These are phyloP conservation scores for Saccharum officinarum DNA, from an alignment of 176 grass and related monocot genomes.

Conservation along the genomic window DNA sequence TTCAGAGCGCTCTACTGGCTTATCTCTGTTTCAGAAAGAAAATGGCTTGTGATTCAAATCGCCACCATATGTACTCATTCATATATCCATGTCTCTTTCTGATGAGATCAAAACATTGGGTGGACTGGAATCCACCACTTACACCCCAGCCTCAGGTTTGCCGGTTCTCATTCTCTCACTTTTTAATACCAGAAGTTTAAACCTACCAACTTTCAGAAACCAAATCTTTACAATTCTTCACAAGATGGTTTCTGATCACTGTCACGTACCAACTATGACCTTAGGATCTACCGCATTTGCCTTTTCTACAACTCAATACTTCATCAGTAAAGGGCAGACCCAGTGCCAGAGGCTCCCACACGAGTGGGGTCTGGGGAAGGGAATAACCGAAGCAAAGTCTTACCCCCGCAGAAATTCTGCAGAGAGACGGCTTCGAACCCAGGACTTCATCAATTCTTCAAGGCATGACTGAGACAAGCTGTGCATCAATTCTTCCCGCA, in stretches of 20 bases:
- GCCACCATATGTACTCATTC: conserved; percentile 22
- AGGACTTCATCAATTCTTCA: conserved; percentile 41
- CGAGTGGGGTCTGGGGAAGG: no score
- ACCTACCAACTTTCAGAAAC: conserved; percentile 4
- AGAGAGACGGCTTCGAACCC: no score
- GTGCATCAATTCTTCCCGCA: conserved; percentile 30
- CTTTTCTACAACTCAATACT: conserved; percentile 1
- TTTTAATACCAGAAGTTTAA: neutral
- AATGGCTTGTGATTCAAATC: neutral
- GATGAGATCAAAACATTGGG: neutral
- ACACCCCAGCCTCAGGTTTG: neutral
- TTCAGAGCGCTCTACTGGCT: neutral
- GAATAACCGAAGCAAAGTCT: no score
- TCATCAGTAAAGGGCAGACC: no score
- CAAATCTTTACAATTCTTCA: conserved; percentile 1
- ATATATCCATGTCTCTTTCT: conserved; percentile 11
- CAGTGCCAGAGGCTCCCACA: no score
- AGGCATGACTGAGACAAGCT: conserved; percentile 15
- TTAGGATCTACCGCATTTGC: neutral
- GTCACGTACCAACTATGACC: neutral
- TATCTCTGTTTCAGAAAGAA: neutral
- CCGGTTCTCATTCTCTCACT: neutral
- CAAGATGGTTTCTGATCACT: neutral
- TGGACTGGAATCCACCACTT: neutral
- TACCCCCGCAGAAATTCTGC: no score